Evolutionary conservation across 768 basidiomycete species (phyloP), one percentile per base, ranked within the genome.

Genomic region (Naganishia antarctica): DNA sequence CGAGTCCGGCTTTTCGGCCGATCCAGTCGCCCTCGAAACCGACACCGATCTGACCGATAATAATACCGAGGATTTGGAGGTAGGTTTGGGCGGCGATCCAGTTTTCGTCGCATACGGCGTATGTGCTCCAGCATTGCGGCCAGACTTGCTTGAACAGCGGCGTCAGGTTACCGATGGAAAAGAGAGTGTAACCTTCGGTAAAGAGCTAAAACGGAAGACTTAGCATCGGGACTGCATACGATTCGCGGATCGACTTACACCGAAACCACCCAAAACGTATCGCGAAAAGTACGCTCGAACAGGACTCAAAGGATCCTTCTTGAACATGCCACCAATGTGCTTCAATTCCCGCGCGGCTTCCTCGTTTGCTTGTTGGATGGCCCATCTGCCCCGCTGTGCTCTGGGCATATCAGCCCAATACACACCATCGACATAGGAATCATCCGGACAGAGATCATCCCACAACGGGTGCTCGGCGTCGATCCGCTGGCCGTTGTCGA

Each of bases 11-110:
- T 61, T 71, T 72, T 45, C 79, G 69, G 37, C 79, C 79, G 53
- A 80, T 75, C 78, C 78, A 80, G 53, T 80, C 79, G 29, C 78
- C 75, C 66, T 79, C 77, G 63, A 79, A 66, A 18, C 78, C 78
- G 44, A 79, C 78, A 23, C 66, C 57, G 60, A 79, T 66, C 65
- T 78, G 76, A 47, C 79, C 79, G 58, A 78, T 69, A 41, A 80
- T 79, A 71, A 80, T 80, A 67, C 78, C 78, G 49, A 77, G 66
- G 51, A 79, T 78, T 59, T 78, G 76, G 44, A 78, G 72, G 68
- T 80, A 79, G 12, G 68, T 46, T 41, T 66, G 51, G 16, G 79
- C 74, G 29, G 75, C 71, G 50, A 80, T 65, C 78, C 76, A 78
- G 57, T 76, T 74, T 13, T 63, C 48, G 64, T 70, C 63, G 70